Evolutionary conservation across 176 grass and related monocot genomes (phyloP).

Genomic region (Secale cereale): DNA sequence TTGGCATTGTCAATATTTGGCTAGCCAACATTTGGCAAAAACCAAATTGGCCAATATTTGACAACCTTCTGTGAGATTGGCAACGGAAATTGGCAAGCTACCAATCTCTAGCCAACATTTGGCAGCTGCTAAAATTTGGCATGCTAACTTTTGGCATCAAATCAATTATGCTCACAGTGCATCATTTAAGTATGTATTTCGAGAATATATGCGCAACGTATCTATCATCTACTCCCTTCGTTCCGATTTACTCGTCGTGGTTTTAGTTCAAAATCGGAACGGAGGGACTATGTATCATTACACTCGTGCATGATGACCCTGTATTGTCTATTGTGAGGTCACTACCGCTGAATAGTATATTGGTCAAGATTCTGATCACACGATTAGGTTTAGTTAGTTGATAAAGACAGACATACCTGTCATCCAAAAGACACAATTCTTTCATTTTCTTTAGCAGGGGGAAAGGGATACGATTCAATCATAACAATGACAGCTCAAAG

Average conservation of each 20-base stretch:
- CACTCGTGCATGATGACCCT: neutral
- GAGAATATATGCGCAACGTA: neutral
- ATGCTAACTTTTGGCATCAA: too few species aligned
- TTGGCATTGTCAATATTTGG: too few species aligned
- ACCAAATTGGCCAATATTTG: too few species aligned
- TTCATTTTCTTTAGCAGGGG: neutral
- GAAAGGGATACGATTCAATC: neutral
- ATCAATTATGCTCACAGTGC: too few species aligned
- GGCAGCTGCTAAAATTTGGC: too few species aligned
- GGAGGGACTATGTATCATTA: neutral
- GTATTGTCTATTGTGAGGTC: neutral
- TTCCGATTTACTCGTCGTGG: too few species aligned
- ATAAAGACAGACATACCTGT: neutral
- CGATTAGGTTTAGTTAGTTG: neutral
- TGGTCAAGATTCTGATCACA: neutral
- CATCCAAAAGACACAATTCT: neutral
- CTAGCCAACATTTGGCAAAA: too few species aligned
- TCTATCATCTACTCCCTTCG: neutral
- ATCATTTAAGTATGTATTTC: neutral
- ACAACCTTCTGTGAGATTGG: too few species aligned
- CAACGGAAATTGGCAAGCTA: too few species aligned
- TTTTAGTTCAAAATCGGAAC: too few species aligned
- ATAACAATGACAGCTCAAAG: slow-evolving; percentile 18
- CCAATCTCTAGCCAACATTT: too few species aligned
- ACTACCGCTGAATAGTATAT: neutral